Evolutionary conservation across 352 stramenopile genomes (phyloP).

Genomic region (Phytophthora palmivora): DNA sequence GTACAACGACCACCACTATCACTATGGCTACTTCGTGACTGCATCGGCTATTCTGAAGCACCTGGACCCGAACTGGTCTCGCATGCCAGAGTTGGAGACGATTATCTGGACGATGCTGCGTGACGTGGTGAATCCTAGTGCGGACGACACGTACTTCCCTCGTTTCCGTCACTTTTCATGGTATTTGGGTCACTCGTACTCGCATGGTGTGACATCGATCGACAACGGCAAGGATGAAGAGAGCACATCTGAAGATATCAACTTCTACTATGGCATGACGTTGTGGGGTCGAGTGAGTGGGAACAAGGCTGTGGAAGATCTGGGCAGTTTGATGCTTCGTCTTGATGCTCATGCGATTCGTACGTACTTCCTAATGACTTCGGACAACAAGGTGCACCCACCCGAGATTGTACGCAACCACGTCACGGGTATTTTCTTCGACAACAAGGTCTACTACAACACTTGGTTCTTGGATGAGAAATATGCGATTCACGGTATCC

Average conservation of each 20-base stretch:
- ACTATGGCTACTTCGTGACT: slow-evolving; percentile 81
- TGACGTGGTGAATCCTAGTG: slow-evolving; percentile 75
- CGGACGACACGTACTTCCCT: slow-evolving; percentile 57
- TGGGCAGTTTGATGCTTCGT: slow-evolving; percentile 80
- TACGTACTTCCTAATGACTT: slow-evolving; percentile 77
- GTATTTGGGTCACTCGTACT: slow-evolving; percentile 82
- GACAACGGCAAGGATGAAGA: slow-evolving; percentile 80
- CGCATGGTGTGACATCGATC: slow-evolving; percentile 64
- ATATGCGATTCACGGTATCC: slow-evolving; percentile 81
- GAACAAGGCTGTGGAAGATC: slow-evolving; percentile 63
- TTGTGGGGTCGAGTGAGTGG: slow-evolving; percentile 71
- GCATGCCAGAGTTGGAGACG: slow-evolving; percentile 60
- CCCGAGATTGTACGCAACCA: slow-evolving; percentile 72
- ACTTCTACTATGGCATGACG: slow-evolving; percentile 84
- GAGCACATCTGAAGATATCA: slow-evolving; percentile 80
- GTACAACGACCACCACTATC: slow-evolving; percentile 89
- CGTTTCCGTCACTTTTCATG: slow-evolving; percentile 82
- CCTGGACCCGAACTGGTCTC: slow-evolving; percentile 65
- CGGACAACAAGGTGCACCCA: slow-evolving; percentile 68
- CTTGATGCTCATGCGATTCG: slow-evolving; percentile 65
- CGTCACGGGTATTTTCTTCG: slow-evolving; percentile 79
- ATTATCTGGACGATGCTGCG: slow-evolving; percentile 73
- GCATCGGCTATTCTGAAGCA: slow-evolving; percentile 69
- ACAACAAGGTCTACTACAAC: slow-evolving; percentile 80
- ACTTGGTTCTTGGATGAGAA: slow-evolving; percentile 76